These are phyloP conservation scores for Scytalidium lignicola DNA, from an alignment of 2,329 filamentous ascomycete genomes.

Conservation along the genomic window DNA sequence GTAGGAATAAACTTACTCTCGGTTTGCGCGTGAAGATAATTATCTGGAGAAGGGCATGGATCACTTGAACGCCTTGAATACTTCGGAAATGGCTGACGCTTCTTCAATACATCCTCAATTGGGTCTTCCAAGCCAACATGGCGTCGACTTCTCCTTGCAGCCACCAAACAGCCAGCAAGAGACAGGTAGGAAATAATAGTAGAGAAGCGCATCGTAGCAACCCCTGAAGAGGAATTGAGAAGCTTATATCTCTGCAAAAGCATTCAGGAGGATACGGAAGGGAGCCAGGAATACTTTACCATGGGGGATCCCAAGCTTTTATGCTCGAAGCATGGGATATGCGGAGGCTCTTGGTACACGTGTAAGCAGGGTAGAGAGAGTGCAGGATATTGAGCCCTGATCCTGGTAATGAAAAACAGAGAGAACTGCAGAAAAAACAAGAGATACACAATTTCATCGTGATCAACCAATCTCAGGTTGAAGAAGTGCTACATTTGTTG, in stretches of 20 bases:
- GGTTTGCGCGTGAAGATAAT: slow-evolving; percentile 21
- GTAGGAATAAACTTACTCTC: slow-evolving; percentile 13
- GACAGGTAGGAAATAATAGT: slow-evolving; percentile 15
- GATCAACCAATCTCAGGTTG: neutral
- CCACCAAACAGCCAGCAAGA: slow-evolving; percentile 10
- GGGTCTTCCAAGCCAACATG: slow-evolving; percentile 18
- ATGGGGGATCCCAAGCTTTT: neutral
- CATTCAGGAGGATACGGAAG: neutral
- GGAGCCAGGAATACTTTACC: neutral
- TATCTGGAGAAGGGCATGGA: slow-evolving; percentile 5
- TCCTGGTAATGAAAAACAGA: neutral
- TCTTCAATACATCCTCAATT: neutral
- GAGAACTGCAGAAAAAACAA: neutral
- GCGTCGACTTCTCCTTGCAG: slow-evolving; percentile 16
- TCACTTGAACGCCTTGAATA: slow-evolving; percentile 7
- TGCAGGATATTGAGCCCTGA: neutral
- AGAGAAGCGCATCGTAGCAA: slow-evolving; percentile 16
- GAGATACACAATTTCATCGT: neutral
- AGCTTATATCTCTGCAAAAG: neutral
- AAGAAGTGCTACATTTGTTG: neutral
- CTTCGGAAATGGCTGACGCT: slow-evolving; percentile 5
- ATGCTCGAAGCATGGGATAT: neutral
- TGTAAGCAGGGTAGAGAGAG: neutral
- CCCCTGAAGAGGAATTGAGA: neutral
- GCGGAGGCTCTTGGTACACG: neutral